These are phyloP conservation scores for Ustilago loliicola DNA, from an alignment of 1,284 basidiomycete genomes.

Conservation along the genomic window DNA sequence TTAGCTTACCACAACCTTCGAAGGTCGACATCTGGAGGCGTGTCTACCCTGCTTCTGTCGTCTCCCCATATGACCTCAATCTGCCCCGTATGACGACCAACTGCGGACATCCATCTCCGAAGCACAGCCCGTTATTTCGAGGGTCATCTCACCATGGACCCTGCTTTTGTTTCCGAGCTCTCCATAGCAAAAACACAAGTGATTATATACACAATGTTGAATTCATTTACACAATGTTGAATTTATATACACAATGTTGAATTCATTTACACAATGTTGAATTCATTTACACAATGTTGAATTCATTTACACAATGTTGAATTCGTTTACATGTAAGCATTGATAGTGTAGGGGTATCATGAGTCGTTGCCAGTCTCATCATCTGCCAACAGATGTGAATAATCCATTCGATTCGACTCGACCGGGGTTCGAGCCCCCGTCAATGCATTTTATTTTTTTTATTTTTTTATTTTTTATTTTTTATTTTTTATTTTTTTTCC, in stretches of 20 bases:
- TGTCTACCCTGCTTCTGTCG: neutral
- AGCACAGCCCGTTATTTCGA: slow-evolving; percentile 4
- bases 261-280: too few species aligned
- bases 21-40: neutral
- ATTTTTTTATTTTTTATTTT: slow-evolving; percentile 1
- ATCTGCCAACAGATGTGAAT: slow-evolving; percentile 21
- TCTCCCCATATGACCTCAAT: neutral
- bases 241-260: slow-evolving; percentile 4
- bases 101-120: neutral
- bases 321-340: slow-evolving; percentile 20
- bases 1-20: neutral
- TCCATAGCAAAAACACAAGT: too few species aligned
- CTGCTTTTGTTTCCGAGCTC: neutral
- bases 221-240: too few species aligned
- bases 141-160: neutral
- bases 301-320: neutral
- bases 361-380: slow-evolving; percentile 53
- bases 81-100: neutral
- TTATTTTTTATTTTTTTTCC: neutral
- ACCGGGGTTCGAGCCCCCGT: slow-evolving; percentile 62
- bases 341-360: slow-evolving; percentile 55
- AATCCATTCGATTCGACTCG: slow-evolving; percentile 51
- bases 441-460: slow-evolving; percentile 44
- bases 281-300: too few species aligned
- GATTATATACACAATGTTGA: too few species aligned